Evolutionary conservation across 257 asterid species (phyloP).

Genomic region (Coffea eugenioides): DNA sequence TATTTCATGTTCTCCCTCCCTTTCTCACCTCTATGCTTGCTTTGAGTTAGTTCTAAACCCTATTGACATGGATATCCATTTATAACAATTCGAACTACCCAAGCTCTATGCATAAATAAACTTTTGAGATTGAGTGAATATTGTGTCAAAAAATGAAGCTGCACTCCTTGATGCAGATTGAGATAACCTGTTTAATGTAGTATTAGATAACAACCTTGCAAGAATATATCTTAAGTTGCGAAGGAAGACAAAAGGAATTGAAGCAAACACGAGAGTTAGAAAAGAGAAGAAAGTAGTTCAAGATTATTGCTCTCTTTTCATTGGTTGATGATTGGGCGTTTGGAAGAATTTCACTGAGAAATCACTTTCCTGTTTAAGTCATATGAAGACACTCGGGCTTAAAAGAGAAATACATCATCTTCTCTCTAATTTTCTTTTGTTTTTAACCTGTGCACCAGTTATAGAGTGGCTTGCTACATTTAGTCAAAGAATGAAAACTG

Average conservation of each 20-base stretch:
- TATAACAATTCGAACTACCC: neutral
- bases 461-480: neutral
- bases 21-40: neutral
- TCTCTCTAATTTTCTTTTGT: neutral
- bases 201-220: no score
- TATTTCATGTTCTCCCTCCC: no score
- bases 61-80: neutral
- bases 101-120: neutral
- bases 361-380: neutral
- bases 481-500: neutral
- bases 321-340: neutral
- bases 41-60: neutral
- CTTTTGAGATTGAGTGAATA: neutral
- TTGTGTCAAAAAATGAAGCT: neutral
- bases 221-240: no score
- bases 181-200: neutral
- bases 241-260: no score
- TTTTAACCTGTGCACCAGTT: neutral
- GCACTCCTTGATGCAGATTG: neutral
- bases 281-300: neutral
- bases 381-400: no score
- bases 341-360: neutral
- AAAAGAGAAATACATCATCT: no score
- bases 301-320: neutral
- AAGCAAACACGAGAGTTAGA: neutral